Conservation (phyloP, 108 stramenopile genomes). For the Nitzschia sp. region DNA sequence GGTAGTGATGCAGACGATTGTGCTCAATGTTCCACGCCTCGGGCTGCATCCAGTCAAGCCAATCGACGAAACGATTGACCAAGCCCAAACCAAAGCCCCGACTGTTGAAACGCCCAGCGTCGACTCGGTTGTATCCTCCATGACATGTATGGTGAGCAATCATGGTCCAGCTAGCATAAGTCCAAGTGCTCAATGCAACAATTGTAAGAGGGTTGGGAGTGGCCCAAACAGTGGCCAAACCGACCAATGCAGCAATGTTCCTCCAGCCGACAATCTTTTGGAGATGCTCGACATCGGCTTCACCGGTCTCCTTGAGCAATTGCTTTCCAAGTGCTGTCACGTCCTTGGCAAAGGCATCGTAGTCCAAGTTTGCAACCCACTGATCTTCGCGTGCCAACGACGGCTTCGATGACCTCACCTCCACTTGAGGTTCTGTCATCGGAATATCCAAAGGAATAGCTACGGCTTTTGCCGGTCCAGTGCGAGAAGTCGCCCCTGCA, state of each 20-base stretch:
- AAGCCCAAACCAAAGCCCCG: slow-evolving; percentile 81
- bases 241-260: slow-evolving; percentile 38
- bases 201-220: slow-evolving; percentile 71
- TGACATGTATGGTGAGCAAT: slow-evolving; percentile 91
- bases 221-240: slow-evolving; percentile 32
- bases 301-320: slow-evolving; percentile 33
- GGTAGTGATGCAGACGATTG: slow-evolving; percentile 91
- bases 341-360: slow-evolving; percentile 57
- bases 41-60: slow-evolving; percentile 91
- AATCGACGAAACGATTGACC: slow-evolving; percentile 72
- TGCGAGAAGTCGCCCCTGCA: neutral
- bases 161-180: slow-evolving; percentile 82
- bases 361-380: slow-evolving; percentile 59
- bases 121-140: slow-evolving; percentile 82
- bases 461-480: neutral
- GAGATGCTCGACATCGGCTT: slow-evolving; percentile 61
- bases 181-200: slow-evolving; percentile 67
- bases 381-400: slow-evolving; percentile 38
- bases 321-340: slow-evolving; percentile 54
- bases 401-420: neutral
- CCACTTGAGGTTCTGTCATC: neutral
- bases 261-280: slow-evolving; percentile 60
- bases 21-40: slow-evolving; percentile 96
- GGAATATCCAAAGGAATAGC: slow-evolving; percentile 23
- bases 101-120: slow-evolving; percentile 73